Conservation (phyloP, 1,139 yeast genomes). For the Yamadazyma spencermartinsiae region DNA sequence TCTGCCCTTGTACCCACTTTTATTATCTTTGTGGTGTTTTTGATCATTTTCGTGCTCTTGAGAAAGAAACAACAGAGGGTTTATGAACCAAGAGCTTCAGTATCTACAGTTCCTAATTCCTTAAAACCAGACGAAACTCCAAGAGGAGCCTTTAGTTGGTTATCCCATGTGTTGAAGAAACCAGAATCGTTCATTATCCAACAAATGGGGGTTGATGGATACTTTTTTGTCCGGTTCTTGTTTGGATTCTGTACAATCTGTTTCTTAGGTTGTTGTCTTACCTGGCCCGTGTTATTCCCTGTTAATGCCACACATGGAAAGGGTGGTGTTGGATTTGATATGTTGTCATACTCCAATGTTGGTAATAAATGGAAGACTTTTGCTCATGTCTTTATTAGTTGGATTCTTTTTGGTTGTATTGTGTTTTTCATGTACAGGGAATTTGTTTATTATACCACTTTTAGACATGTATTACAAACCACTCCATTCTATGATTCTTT, state of each 20-base stretch:
- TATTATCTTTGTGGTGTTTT: constrained; percentile 56
- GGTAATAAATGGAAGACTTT: constrained; percentile 57
- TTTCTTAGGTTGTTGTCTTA: constrained; percentile 59
- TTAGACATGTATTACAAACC: constrained; percentile 67
- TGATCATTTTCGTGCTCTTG: constrained; percentile 57
- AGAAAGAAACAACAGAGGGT: constrained; percentile 68
- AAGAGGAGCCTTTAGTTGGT: constrained; percentile 56
- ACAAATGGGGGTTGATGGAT: constrained; percentile 86
- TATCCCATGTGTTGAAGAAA: constrained; percentile 48
- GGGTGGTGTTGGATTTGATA: constrained; percentile 54
- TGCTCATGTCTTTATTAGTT: constrained; percentile 72
- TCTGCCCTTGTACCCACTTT: constrained; percentile 40
- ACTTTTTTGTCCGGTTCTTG: constrained; percentile 77
- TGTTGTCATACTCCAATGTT: constrained; percentile 64
- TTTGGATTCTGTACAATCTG: constrained; percentile 61
- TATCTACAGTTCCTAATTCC: constrained; percentile 40
- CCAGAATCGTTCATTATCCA: constrained; percentile 72
- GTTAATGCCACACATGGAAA: constrained; percentile 83
- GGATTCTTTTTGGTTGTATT: constrained; percentile 63
- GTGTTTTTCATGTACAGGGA: constrained; percentile 70
- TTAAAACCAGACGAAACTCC: constrained; percentile 58
- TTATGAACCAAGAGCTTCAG: constrained; percentile 76
- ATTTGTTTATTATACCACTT: constrained; percentile 62
- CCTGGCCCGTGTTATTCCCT: constrained; percentile 82
- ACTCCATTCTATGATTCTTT: constrained; percentile 71